Evolutionary conservation across 805 yeast species (phyloP), one percentile per base, ranked within the genome.

Genomic region (Yamadazyma kitorensis): DNA sequence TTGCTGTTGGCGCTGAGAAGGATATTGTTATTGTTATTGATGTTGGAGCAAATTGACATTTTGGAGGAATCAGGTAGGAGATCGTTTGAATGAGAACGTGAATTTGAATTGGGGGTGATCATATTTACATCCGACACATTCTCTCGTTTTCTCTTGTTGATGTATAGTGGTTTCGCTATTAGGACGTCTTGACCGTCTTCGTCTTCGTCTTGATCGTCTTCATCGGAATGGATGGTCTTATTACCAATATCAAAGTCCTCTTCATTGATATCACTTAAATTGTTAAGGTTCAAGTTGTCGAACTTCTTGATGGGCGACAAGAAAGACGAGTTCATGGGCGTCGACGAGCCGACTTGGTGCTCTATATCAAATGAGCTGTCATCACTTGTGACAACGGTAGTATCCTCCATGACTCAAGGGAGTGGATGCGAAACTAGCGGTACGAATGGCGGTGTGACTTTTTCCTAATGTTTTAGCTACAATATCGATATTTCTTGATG

Each of bases 221-320:
- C n/a, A n/a, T n/a, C n/a, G n/a, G n/a, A n/a, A n/a, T n/a, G n/a
- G 27, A 60, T 50, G 20, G 62, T 61, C 33, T 54, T 43, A 33
- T 61, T 52, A 2, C 61, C 67, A 6, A 51, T 35, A 17, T 41
- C 40, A 17, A 39, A 39, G 6, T 44, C 51, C 17, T 39, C 40
- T 24, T 42, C 46, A n/a, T 33, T 23, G 20, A 36, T 31, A 25
- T 48, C 52, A n/a, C 41, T 39, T 3, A 45, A 33, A 21, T 52
- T 41, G 31, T 52, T 52, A 12, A 61, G 31, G 37, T 65, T 64
- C 17, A 66, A 45, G 22, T 58, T 53, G 37, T 61, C 57, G 17
- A 66, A 51, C 34, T 55, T 53, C 29, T 52, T 55, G 36, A 64
- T 55, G 12, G 72, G 72, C 6, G 70, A 64, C 14, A 56, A 26